Evolutionary conservation across 139 green algal genomes (phyloP).

Genomic region (Edaphochlamys debaryana): DNA sequence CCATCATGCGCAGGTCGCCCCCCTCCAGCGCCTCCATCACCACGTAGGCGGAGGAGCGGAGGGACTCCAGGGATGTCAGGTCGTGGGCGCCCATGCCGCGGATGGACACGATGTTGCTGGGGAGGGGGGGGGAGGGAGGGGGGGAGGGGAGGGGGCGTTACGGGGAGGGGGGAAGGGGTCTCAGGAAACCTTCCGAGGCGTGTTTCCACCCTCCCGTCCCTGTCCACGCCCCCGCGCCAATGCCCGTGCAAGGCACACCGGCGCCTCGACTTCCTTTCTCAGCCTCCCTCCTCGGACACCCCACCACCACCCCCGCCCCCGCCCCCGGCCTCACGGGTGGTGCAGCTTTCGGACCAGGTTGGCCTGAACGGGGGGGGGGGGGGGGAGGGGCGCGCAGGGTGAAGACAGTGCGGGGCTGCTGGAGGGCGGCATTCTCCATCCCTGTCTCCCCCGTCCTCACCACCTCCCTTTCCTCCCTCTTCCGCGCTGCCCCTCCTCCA

Average conservation of each 20-base stretch:
- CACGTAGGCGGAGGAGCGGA: slow-evolving; percentile 45
- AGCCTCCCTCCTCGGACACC: too few relatives aligned
- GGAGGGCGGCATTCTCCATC: too few relatives aligned
- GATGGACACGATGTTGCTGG: slow-evolving; percentile 68
- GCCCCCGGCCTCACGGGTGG: slow-evolving; percentile 53
- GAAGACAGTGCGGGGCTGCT: too few relatives aligned
- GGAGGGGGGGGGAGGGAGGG: neutral
- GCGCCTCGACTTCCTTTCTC: too few relatives aligned
- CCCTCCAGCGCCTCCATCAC: slow-evolving; percentile 72
- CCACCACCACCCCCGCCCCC: too few relatives aligned
- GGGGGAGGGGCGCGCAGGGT: too few relatives aligned
- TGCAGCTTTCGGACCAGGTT: slow-evolving; percentile 74
- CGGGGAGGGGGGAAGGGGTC: neutral
- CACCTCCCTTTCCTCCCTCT: neutral
- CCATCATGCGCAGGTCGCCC: slow-evolving; percentile 68
- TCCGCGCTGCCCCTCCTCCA: too few relatives aligned
- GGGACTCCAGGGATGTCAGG: slow-evolving; percentile 50
- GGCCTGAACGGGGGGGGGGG: slow-evolving; percentile 52
- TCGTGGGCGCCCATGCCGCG: slow-evolving; percentile 61
- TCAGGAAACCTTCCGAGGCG: too few relatives aligned
- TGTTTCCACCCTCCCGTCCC: neutral
- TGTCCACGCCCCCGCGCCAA: neutral
- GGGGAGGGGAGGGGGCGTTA: neutral
- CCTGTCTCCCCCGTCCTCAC: neutral
- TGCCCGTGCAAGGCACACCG: too few relatives aligned